Base-by-base conservation (phyloP, 768 basidiomycete genomes). In the Sistotremastrum niveocremeum region DNA sequence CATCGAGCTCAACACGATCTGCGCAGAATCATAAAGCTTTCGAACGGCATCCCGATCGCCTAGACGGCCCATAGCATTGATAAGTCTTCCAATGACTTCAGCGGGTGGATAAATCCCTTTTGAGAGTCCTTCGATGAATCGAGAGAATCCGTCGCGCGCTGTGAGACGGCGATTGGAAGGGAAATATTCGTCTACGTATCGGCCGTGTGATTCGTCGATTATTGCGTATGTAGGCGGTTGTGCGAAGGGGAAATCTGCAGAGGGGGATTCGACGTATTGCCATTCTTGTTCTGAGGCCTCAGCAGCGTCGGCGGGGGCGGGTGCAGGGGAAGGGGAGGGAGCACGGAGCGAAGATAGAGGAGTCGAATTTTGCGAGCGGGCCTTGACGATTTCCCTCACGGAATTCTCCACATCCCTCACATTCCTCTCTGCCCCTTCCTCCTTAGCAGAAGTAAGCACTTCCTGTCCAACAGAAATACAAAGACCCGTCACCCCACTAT, bases 11-110 rank as follows among this genome's bases (percentile, higher is more conserved):
- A 94, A 59, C 2, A 82, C 63, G 8, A 57, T 57, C 61, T 93
- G 88, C 6, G 81, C 79, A 29, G 74, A 65, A 12, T 67, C 63
- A 62, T 97, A 95, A 12, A 83, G 61, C 39, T 74, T 68, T 12
- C 68, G 67, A 6, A 84, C 76, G 55, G 80, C 77, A 6, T 76
- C 66, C 37, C 80, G 54, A 44, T 80, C 70, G 41, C 73, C 69
- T 6, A 63, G 43, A 31, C 89, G 77, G 11, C 87, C 86, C 9
- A 88, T 70, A 4, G 65, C 62, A 48, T 78, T 73, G 54, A 93
- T 79, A 28, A 95, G 63, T 7, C 69, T 68, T 10, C 73, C 77
- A 30, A 91, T 56, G 5, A 69, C 65, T 8, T 61, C 61, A 2
- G 76, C 65, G 6, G 65, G 57, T 1, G 86, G 81, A 41, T 72